Evolutionary conservation across 1,284 basidiomycete genomes (phyloP).

Genomic region (Termitomyces sp.): DNA sequence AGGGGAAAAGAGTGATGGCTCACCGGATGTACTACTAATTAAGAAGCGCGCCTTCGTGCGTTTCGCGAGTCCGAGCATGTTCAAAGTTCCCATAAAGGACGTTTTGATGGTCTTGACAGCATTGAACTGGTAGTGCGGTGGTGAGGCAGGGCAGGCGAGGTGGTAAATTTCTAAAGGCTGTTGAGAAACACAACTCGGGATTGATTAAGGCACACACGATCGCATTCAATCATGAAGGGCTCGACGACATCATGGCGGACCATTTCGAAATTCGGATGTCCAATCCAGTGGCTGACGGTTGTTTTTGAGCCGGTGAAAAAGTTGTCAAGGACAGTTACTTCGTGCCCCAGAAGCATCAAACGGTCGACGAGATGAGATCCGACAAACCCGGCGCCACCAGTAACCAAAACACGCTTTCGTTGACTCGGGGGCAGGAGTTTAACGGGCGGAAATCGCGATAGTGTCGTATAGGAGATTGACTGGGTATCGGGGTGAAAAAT

Average conservation of each 20-base stretch:
- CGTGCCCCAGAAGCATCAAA: slow-evolving; percentile 95
- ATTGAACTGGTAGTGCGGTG: slow-evolving; percentile 93
- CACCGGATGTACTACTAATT: slow-evolving; percentile 89
- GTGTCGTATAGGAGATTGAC: slow-evolving; percentile 86
- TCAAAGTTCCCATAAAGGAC: slow-evolving; percentile 94
- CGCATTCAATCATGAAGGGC: slow-evolving; percentile 95
- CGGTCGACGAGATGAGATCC: slow-evolving; percentile 97
- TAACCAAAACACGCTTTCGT: slow-evolving; percentile 89
- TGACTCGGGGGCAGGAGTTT: slow-evolving; percentile 73
- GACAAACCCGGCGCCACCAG: slow-evolving; percentile 96
- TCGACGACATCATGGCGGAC: slow-evolving; percentile 96
- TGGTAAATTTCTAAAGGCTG: slow-evolving; percentile 84
- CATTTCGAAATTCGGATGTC: slow-evolving; percentile 98
- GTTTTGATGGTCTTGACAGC: slow-evolving; percentile 97
- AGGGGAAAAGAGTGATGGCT: slow-evolving; percentile 17
- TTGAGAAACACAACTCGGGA: not conserved
- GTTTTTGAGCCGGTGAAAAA: slow-evolving; percentile 98
- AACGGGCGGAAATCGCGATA: slow-evolving; percentile 88
- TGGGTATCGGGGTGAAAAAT: slow-evolving; percentile 75
- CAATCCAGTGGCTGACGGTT: slow-evolving; percentile 90
- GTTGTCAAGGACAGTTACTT: slow-evolving; percentile 96
- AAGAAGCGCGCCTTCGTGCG: slow-evolving; percentile 96
- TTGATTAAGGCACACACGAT: slow-evolving; percentile 57
- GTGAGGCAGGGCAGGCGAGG: slow-evolving; percentile 92
- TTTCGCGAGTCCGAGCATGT: slow-evolving; percentile 98